Percentiles rank a stretch among this genome's conserved stretches.
These are phyloP conservation scores for Arthroderma sp. DNA, from an alignment of 2,329 filamentous ascomycete genomes.

Conservation along the genomic window DNA sequence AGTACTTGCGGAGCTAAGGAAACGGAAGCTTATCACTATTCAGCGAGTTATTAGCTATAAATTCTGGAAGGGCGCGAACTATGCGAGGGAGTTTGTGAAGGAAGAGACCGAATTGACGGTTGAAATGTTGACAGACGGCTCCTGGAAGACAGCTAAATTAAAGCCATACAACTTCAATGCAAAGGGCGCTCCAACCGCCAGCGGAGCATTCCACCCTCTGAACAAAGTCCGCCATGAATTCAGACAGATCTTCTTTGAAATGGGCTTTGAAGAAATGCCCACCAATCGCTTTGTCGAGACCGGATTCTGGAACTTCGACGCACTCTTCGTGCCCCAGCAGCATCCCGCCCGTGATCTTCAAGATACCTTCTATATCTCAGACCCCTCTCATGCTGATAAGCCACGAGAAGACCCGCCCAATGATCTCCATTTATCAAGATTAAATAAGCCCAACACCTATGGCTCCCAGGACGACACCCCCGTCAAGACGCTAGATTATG, in stretches of 20 bases:
- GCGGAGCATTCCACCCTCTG: conserved; percentile 44
- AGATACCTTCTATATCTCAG: conserved; percentile 96
- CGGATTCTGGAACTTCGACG: conserved; percentile 98
- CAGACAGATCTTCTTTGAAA: conserved; percentile 96
- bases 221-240: conserved; percentile 96
- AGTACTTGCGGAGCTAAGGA: conserved; percentile 67
- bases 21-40: conserved; percentile 75
- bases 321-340: conserved; percentile 92
- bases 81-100: conserved; percentile 73
- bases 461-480: conserved; percentile 35
- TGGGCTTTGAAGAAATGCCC: conserved; percentile 98
- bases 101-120: conserved; percentile 91
- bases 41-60: conserved; percentile 78
- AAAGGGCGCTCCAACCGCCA: conserved; percentile 39
- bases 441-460: conserved; percentile 29
- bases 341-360: conserved; percentile 94
- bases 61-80: conserved; percentile 74
- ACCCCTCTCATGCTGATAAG: conserved; percentile 62
- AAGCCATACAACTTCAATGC: conserved; percentile 73
- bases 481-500: conserved; percentile 50
- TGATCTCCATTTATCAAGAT: conserved; percentile 23
- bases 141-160: conserved; percentile 86
- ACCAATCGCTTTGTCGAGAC: conserved; percentile 89
- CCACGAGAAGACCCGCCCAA: conserved; percentile 44
- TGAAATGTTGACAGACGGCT: conserved; percentile 74